Evolutionary conservation across 352 stramenopile genomes (phyloP).

Genomic region (Blastocystis sp.): DNA sequence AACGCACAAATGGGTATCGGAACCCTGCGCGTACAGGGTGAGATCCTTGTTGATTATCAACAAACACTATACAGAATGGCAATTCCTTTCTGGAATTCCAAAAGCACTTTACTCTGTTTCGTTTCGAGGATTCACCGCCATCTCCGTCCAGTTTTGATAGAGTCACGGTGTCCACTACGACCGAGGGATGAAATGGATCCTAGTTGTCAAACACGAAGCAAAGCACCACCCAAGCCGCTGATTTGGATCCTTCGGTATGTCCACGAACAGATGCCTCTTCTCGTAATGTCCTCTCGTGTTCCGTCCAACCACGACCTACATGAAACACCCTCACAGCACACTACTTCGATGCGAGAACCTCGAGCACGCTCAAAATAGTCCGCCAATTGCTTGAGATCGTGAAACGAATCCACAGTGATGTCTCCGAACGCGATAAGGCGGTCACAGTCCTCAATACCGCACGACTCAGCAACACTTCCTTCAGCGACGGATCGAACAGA

Average conservation of each 20-base stretch:
- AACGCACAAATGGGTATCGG: neutral
- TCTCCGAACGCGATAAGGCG: constrained; percentile 28
- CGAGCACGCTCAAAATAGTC: constrained; percentile 8
- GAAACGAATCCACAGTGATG: neutral
- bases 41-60: neutral
- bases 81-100: neutral
- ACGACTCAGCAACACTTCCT: neutral
- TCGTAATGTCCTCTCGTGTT: neutral
- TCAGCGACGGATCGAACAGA: constrained; percentile 18
- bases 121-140: too few species aligned
- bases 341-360: neutral
- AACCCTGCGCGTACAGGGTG: neutral
- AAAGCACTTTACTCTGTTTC: too few species aligned
- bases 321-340: neutral
- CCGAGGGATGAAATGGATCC: constrained; percentile 39
- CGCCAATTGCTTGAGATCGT: constrained; percentile 21
- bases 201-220: neutral
- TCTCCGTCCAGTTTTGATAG: too few species aligned
- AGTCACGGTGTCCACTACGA: neutral
- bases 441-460: constrained; percentile 42
- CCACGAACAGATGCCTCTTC: neutral
- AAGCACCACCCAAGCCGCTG: neutral
- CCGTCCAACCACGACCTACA: constrained; percentile 23
- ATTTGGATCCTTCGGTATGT: neutral
- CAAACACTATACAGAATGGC: neutral